Evolutionary conservation across 2,329 filamentous ascomycete genomes (phyloP).

Genomic region (Mollisiaceae sp.): DNA sequence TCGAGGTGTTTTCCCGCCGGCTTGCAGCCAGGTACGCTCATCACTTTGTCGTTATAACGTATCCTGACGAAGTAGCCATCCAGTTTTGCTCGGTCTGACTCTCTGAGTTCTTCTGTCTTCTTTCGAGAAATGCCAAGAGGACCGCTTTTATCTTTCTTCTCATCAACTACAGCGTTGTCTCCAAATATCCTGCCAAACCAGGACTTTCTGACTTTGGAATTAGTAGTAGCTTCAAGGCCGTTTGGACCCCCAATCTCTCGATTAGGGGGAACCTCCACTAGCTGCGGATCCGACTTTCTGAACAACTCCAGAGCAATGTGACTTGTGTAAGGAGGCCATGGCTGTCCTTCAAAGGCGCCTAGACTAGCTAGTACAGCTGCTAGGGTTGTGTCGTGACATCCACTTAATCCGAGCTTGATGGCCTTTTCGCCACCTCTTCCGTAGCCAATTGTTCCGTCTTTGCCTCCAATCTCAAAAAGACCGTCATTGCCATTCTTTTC

Average conservation of each 20-base stretch:
- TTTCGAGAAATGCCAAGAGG: constrained; percentile 64
- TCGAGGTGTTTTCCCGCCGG: constrained; percentile 79
- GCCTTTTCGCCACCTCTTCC: constrained; percentile 53
- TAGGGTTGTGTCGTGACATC: constrained; percentile 93
- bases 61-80: constrained; percentile 86
- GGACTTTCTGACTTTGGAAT: constrained; percentile 25
- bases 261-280: constrained; percentile 38
- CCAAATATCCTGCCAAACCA: constrained; percentile 39
- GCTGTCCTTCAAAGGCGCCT: constrained; percentile 73
- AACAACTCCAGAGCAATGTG: constrained; percentile 93
- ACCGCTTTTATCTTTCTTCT: constrained; percentile 24
- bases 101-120: constrained; percentile 58
- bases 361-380: constrained; percentile 78
- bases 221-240: neutral
- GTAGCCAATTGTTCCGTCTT: constrained; percentile 45
- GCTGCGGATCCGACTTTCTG: constrained; percentile 52
- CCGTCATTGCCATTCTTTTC: constrained; percentile 59
- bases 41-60: constrained; percentile 85
- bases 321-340: constrained; percentile 93
- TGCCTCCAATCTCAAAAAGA: constrained; percentile 53
- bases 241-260: constrained; percentile 10
- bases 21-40: constrained; percentile 83
- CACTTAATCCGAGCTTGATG: constrained; percentile 78
- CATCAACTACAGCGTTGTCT: constrained; percentile 31
- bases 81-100: constrained; percentile 62